Percentiles rank a stretch among this genome's conserved stretches.
phyloP scores from a whole-genome alignment of 169 alveolate species.

The Eimeria acervulina region DNA sequence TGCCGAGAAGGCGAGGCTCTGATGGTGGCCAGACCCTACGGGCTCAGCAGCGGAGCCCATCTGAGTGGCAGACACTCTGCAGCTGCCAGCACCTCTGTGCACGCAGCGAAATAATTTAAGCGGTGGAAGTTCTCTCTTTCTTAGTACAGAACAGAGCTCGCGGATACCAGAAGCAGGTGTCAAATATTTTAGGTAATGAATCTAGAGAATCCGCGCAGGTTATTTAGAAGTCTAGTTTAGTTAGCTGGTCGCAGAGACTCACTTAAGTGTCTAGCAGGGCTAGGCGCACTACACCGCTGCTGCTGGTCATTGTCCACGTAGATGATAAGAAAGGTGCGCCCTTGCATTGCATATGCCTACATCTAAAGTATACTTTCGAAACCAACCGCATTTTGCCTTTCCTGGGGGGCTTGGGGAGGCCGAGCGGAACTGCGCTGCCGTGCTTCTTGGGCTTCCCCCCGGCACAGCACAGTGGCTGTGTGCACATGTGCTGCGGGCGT shows the following conservation, averaged over 20 bases:
- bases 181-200: background rate
- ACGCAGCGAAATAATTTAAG: background rate
- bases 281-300: slow-evolving; percentile 50
- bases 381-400: slow-evolving; percentile 1
- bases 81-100: slow-evolving; percentile 12
- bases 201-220: background rate
- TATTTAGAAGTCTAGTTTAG: slow-evolving; percentile 9
- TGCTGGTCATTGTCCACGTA: background rate
- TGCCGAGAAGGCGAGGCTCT: background rate
- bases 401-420: slow-evolving; percentile 36
- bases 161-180: no score
- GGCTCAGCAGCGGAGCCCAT: slow-evolving; percentile 24
- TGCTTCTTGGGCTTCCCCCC: slow-evolving; percentile 68
- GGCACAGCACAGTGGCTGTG: slow-evolving; percentile 72
- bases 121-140: background rate
- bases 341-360: slow-evolving; percentile 11
- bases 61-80: slow-evolving; percentile 40
- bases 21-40: background rate
- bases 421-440: slow-evolving; percentile 49
- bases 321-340: background rate
- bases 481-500: slow-evolving; percentile 72
- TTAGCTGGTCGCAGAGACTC: slow-evolving; percentile 41
- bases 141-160: background rate
- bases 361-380: slow-evolving; percentile 15
- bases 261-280: slow-evolving; percentile 45